Evolutionary conservation across 371 early-diverging fungal genomes (phyloP).

Genomic region (Mycotypha africana): DNA sequence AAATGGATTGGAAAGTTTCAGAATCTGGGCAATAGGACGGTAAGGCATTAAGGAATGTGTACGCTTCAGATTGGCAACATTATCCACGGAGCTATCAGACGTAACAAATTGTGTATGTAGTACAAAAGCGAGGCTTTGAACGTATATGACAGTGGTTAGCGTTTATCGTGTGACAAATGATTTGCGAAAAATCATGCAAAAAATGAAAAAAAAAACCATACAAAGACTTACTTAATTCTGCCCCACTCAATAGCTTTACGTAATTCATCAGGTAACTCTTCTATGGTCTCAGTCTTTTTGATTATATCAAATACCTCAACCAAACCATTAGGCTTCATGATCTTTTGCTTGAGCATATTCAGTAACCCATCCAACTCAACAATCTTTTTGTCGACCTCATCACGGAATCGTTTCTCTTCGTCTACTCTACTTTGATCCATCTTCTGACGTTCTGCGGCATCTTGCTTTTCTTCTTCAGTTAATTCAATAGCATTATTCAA

Average conservation of each 20-base stretch:
- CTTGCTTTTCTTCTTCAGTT: constrained; percentile 33
- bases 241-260: constrained; percentile 60
- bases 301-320: constrained; percentile 33
- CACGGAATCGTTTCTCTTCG: constrained; percentile 41
- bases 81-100: constrained; percentile 53
- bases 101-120: constrained; percentile 57
- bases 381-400: constrained; percentile 47
- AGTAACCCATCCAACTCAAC: constrained; percentile 46
- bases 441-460: constrained; percentile 29
- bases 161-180: too few relatives aligned
- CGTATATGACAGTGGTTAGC: neutral
- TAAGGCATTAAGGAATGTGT: constrained; percentile 60
- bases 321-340: constrained; percentile 51
- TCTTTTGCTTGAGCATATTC: constrained; percentile 46
- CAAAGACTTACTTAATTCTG: constrained; percentile 42
- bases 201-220: too few relatives aligned
- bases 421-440: constrained; percentile 40
- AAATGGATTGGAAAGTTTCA: constrained; percentile 61
- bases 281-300: constrained; percentile 33
- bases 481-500: constrained; percentile 39
- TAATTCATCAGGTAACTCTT: constrained; percentile 43
- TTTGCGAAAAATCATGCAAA: too few relatives aligned
- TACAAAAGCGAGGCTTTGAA: constrained; percentile 52
- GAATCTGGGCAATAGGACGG: constrained; percentile 45
- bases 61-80: constrained; percentile 49